Base-by-base conservation (phyloP, 176 grass and related monocot species). In the Oryza longistaminata region DNA sequence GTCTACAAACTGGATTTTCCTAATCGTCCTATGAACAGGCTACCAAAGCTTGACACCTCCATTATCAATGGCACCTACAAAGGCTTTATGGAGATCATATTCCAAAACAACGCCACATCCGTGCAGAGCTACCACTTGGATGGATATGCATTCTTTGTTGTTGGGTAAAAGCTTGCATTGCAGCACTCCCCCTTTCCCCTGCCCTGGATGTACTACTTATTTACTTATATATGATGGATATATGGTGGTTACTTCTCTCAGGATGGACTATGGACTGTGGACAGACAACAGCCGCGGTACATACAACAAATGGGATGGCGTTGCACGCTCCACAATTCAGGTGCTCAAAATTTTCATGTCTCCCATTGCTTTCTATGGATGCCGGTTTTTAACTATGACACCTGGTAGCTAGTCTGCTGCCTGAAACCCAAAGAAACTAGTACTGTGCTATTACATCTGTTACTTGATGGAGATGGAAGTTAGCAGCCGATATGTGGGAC, bases 301-400 rank as follows among this genome's bases (percentile, higher is more conserved):
- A 16, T 98, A 98, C 68, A 98, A 98, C 76, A 98, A 98, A 92
- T 98, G 96, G 96, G 96, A 98, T 86, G 96, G 96, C 42, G 96
- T 98, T 81, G 96, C 93, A 80, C 93, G 93, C 29, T 91, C 92
- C 62, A 98, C 96, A 78, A 90, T 90, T 64, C 96, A 98, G 89
- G 93, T 98, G 27, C 45, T 71, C 25, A 61, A 82, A 82, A 33
- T 39, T 39, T 72, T 42, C 11, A 10, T n/a, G 34, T 27, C 6
- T 39, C 13, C n/a, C 19, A 0, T 62, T 48, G 9, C 52, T 40
- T 31, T 71, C 6, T 33, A 15, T 73, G 29, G 40, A 55, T 73
- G 62, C 29, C 26, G 35, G 58, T 43, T 74, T 64, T 75, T 46
- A 2, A 48, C 33, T 62, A 16, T 12, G 0, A 2, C 39, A 3